phyloP scores from a whole-genome alignment of 1,139 yeast species.

The Groenewaldozyma auringiensis region DNA sequence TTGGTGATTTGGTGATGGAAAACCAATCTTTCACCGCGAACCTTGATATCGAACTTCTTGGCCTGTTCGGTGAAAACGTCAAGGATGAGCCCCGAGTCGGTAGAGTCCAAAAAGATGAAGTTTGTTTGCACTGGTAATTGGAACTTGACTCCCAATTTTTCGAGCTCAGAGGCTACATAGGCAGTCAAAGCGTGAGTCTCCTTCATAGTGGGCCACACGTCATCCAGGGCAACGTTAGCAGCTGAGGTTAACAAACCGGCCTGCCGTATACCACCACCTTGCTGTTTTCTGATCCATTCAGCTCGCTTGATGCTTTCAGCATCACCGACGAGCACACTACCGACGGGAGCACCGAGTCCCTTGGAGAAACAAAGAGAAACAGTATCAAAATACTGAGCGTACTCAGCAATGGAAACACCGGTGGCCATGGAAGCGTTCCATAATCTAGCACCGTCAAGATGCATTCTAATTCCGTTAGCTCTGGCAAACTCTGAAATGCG shows the following conservation, averaged over 20 bases:
- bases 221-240: conserved; percentile 73
- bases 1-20: conserved; percentile 75
- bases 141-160: conserved; percentile 44
- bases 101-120: conserved; percentile 71
- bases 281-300: conserved; percentile 83
- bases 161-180: conserved; percentile 46
- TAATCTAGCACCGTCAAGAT: conserved; percentile 92
- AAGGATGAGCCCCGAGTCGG: conserved; percentile 52
- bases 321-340: conserved; percentile 77
- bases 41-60: conserved; percentile 51
- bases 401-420: conserved; percentile 60
- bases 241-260: conserved; percentile 76
- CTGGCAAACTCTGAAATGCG: conserved; percentile 68
- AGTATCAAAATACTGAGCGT: conserved; percentile 75
- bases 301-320: conserved; percentile 57
- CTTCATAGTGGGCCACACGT: conserved; percentile 56
- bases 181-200: conserved; percentile 63
- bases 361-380: conserved; percentile 86
- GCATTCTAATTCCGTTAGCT: conserved; percentile 56
- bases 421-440: conserved; percentile 85
- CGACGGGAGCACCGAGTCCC: conserved; percentile 92
- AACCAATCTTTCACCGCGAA: conserved; percentile 67
- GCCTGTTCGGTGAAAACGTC: conserved; percentile 49
- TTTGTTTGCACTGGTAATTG: conserved; percentile 79
- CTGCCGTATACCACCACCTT: conserved; percentile 94